These are phyloP conservation scores for Hydnomerulius pinastri DNA, from an alignment of 768 basidiomycete genomes.

Conservation along the genomic window DNA sequence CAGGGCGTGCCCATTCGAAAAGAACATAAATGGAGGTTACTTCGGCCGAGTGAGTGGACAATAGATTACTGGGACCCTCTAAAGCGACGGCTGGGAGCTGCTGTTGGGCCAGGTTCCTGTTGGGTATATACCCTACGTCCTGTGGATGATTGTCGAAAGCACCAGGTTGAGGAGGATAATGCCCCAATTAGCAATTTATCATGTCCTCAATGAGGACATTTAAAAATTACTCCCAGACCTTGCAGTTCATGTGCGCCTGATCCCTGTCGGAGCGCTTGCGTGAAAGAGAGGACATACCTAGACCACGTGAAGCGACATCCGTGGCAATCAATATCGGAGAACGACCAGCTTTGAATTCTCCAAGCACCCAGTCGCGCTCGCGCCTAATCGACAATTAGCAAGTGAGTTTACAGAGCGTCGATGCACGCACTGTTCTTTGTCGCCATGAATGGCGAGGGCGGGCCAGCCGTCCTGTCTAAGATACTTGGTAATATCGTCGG, in stretches of 20 bases:
- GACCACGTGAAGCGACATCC: slow-evolving; percentile 98
- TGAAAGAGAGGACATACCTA: slow-evolving; percentile 79
- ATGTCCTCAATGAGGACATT: slow-evolving; percentile 21
- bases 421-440: slow-evolving; percentile 89
- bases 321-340: slow-evolving; percentile 98
- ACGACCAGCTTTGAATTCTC: slow-evolving; percentile 97
- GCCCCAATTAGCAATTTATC: slow-evolving; percentile 24
- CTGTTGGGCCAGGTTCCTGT: slow-evolving; percentile 18
- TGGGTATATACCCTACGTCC: slow-evolving; percentile 25
- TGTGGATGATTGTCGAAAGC: slow-evolving; percentile 27
- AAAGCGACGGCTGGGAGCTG: slow-evolving; percentile 20
- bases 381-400: slow-evolving; percentile 50
- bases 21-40: slow-evolving; percentile 20
- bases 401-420: not conserved
- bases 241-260: slow-evolving; percentile 33
- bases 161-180: slow-evolving; percentile 17
- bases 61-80: too few species aligned
- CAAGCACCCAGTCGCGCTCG: slow-evolving; percentile 98
- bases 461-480: slow-evolving; percentile 99
- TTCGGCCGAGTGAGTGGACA: slow-evolving; percentile 22
- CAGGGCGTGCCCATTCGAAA: slow-evolving; percentile 23
- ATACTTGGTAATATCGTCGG: slow-evolving; percentile 98
- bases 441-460: slow-evolving; percentile 98
- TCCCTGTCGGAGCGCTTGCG: slow-evolving; percentile 34
- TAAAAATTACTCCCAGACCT: slow-evolving; percentile 29